Conservation (phyloP, 305 asterid genomes). For the Fraxinus latifolia region DNA sequence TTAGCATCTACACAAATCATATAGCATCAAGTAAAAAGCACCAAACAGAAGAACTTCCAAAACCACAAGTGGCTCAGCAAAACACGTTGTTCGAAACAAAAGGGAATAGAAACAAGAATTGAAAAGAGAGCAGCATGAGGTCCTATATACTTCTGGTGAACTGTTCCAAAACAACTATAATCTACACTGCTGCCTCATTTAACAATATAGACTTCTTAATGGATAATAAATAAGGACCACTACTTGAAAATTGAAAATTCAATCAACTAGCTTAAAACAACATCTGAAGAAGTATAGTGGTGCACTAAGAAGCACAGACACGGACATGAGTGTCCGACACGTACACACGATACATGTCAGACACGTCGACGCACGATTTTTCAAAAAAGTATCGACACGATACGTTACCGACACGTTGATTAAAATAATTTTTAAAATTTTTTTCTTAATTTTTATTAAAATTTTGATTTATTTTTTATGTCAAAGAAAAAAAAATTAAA, state of each 20-base stretch:
- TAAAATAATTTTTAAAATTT: too few species aligned
- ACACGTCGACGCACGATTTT: too few species aligned
- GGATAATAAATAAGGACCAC: not conserved
- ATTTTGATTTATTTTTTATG: too few species aligned
- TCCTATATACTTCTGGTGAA: not conserved
- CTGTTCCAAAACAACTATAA: not conserved
- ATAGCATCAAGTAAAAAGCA: constrained; percentile 6
- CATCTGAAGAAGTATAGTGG: not conserved
- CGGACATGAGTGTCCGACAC: too few species aligned
- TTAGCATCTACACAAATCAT: constrained; percentile 9
- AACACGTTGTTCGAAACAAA: not conserved
- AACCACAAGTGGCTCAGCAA: not conserved
- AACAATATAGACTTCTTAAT: not conserved
- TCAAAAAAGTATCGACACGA: too few species aligned
- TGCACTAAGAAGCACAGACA: not conserved
- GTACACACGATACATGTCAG: too few species aligned
- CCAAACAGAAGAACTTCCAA: constrained; percentile 11
- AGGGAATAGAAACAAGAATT: not conserved
- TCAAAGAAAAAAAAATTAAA: too few species aligned
- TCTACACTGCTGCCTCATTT: not conserved
- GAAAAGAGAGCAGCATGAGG: not conserved
- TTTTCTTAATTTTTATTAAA: too few species aligned
- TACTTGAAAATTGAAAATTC: not conserved
- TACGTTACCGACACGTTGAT: too few species aligned
- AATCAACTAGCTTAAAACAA: not conserved